These are phyloP conservation scores for Mycosphaerella sp. DNA, from an alignment of 2,329 filamentous ascomycete species.

Conservation along the genomic window DNA sequence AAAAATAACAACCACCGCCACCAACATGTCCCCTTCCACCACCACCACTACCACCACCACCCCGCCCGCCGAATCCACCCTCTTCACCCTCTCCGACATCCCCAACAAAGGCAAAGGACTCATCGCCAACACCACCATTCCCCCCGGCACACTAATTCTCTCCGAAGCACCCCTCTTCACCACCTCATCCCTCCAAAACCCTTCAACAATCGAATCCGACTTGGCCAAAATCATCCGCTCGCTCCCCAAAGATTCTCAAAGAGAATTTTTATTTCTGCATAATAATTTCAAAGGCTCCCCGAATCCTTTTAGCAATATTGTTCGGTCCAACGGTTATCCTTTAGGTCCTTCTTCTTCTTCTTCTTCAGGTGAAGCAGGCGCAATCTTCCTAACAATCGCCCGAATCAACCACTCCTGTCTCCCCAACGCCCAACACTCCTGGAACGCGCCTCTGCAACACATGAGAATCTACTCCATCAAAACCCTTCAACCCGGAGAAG, in stretches of 20 bases:
- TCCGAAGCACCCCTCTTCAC: constrained; percentile 38
- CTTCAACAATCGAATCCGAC: constrained; percentile 17
- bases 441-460: constrained; percentile 24
- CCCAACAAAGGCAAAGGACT: constrained; percentile 39
- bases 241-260: constrained; percentile 25
- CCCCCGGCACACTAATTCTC: constrained; percentile 38
- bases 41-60: background rate
- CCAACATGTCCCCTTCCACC: too few species aligned
- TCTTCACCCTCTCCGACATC: constrained; percentile 15
- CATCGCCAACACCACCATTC: constrained; percentile 35
- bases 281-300: constrained; percentile 26
- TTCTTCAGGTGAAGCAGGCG: constrained; percentile 22
- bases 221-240: constrained; percentile 23
- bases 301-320: constrained; percentile 30
- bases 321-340: constrained; percentile 32
- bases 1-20: too few species aligned
- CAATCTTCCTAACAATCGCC: constrained; percentile 33
- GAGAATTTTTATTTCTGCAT: constrained; percentile 30
- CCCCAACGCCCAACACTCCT: constrained; percentile 34
- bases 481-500: constrained; percentile 30
- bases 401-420: constrained; percentile 37
- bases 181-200: constrained; percentile 20
- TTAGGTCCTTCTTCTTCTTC: constrained; percentile 16
- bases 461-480: too few species aligned
- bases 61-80: background rate